Evolutionary conservation across 2,329 filamentous ascomycete genomes (phyloP).

Genomic region (Aspergillus sp.): DNA sequence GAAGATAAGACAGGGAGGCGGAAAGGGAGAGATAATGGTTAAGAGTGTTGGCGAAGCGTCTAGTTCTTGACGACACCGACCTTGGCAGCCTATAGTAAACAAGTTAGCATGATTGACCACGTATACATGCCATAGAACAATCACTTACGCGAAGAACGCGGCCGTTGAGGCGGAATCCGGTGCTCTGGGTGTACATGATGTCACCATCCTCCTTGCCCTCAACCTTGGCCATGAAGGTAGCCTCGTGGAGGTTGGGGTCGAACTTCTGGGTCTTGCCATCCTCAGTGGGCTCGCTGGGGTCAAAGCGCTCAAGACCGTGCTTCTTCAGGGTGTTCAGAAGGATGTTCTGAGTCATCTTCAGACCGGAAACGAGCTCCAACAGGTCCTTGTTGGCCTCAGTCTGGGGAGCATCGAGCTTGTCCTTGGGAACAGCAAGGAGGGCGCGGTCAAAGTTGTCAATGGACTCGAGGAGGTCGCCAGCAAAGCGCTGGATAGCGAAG

Average conservation of each 20-base stretch:
- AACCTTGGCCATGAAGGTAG: conserved; percentile 89
- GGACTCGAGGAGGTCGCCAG: conserved; percentile 89
- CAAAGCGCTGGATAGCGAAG: conserved; percentile 93
- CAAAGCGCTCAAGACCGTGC: conserved; percentile 88
- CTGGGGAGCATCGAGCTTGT: conserved; percentile 64
- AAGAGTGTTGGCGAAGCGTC: conserved; percentile 19
- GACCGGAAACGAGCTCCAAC: conserved; percentile 76
- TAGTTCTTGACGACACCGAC: conserved; percentile 88
- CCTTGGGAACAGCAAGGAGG: conserved; percentile 72
- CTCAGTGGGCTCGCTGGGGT: conserved; percentile 58
- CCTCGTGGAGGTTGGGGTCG: conserved; percentile 95
- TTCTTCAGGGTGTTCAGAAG: conserved; percentile 86
- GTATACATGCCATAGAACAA: neutral
- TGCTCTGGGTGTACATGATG: conserved; percentile 90
- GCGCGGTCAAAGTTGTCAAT: conserved; percentile 98
- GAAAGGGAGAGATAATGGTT: conserved; percentile 8
- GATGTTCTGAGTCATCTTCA: conserved; percentile 93
- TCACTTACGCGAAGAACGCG: conserved; percentile 69
- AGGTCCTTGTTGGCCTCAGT: conserved; percentile 69
- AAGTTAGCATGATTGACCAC: neutral
- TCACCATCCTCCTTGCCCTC: conserved; percentile 85
- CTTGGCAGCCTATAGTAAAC: conserved; percentile 69
- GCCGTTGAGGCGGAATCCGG: conserved; percentile 93
- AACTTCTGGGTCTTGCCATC: conserved; percentile 74
- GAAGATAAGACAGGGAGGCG: conserved; percentile 17